Base-by-base conservation (phyloP, 179 eudicot genomes). In the Silene vulgaris region DNA sequence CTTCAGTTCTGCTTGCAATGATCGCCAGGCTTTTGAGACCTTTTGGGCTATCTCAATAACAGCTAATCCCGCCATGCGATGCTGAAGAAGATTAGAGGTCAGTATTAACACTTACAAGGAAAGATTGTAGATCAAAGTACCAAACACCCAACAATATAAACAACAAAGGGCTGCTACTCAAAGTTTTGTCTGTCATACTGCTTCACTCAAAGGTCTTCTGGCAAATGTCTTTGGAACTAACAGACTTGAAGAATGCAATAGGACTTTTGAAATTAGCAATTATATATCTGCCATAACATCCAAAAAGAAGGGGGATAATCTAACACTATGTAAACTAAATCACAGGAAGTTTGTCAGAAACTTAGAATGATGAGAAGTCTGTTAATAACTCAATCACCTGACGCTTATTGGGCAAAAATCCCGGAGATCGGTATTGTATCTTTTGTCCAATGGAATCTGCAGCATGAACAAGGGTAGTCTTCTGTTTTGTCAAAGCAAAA, bases 21-120 rank as follows among this genome's bases (percentile, higher is more conserved):
- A 80, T 65, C 97, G 97, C 99, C 99, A 95, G 70, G 90, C 89
- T 81, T 83, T 92, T 75, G 94, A 87, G 66, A 95, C 97, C 85
- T 85, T 95, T 78, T 95, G 99, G 74, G 99, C 99, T 78, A 95
- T 90, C 86, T 95, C 97, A 74, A 95, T 92, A 81, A 93, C 97
- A 77, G 99, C 99, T 81, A 95, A 85, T 73, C 99, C 99, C 11
- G 97, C 99, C 99, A 95, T 95, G 35, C 99, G 97, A 87, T 95
- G 97, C 99, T 95, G 87, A 79, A 74, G 63, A 82, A 43, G 56
- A 74, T 23, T 57, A 57, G 72, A 65, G 14, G 79, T 81, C 76
- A 81, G n/a, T 17, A 28, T 11, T 14, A 7, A 56, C 35, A 9
- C 45, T 57, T 35, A 32, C 35, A 70, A 71, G 70, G 28, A 66